Base-by-base conservation (phyloP, 345 rosid species). In the sweet orange (Citrus sinensis) region DNA sequence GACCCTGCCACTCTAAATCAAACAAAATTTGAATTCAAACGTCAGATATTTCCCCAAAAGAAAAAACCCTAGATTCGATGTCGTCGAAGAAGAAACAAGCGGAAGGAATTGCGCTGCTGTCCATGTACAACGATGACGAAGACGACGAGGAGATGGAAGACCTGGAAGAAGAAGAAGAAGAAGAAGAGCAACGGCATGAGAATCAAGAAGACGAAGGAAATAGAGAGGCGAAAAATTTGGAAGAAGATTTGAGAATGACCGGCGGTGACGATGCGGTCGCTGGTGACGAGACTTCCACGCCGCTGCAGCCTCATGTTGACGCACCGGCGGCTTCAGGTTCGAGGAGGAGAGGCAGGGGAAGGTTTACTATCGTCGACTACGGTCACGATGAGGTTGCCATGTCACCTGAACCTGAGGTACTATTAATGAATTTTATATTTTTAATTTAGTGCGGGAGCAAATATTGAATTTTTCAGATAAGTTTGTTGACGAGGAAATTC, bases 101-200 rank as follows among this genome's bases (percentile, higher is more conserved):
- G 20, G 98, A 95, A 82, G 98, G 98, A 63, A 95, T 95, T 67
- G 91, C 90, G 63, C 85, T 92, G 19, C 89, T 95, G 0, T 95
- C 98, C 40, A 80, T 93, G 82, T 95, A 95, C 87, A 85, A 85
- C 84, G 98, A 89, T 35, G 95, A 89, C 29, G 95, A 91, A 69
- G 97, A 94, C 61, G 98, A 94, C 79, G 98, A 94, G 76, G 98
- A 93, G 9, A 92, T 92, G 94, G 98, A 90, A 76, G 92, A 93
- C 58, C 79, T 81, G 40, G 90, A 89, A 5, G 87, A 85, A 27
- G 81, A 77, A 22, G 69, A 58, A 13, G 49, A 32, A 51, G 90
- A 77, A 22, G 69, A 58, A 13, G 51, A 46, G 51, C 75, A 11
- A 9, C 78, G 20, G n/a, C 71, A 54, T 13, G 40, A 11, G 20